These are phyloP conservation scores for Cephalotrichum gorgonifer DNA, from an alignment of 2,329 filamentous ascomycete species.

Conservation along the genomic window DNA sequence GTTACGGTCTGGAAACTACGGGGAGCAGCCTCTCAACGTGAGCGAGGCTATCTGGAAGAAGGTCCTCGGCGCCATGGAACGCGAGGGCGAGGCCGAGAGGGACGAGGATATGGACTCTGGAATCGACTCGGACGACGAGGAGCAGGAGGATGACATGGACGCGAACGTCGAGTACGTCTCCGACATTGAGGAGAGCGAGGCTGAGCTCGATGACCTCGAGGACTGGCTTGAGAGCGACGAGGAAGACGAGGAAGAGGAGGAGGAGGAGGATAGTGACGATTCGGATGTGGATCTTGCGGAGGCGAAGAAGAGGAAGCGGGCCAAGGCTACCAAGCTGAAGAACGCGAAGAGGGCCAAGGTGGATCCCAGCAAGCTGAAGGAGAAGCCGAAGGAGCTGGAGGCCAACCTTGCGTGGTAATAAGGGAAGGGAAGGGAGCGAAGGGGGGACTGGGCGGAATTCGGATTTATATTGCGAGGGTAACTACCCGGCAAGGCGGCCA, in stretches of 20 bases:
- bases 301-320: conserved; percentile 44
- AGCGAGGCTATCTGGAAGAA: conserved; percentile 96
- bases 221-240: conserved; percentile 79
- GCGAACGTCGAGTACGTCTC: conserved; percentile 86
- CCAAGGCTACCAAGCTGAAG: conserved; percentile 46
- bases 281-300: conserved; percentile 45
- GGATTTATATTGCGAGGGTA: not conserved
- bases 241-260: conserved; percentile 45
- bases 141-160: conserved; percentile 61
- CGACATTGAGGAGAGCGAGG: conserved; percentile 77
- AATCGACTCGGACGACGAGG: conserved; percentile 64
- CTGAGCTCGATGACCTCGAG: conserved; percentile 71
- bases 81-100: conserved; percentile 68
- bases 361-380: conserved; percentile 28
- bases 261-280: conserved; percentile 48
- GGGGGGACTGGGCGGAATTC: not conserved
- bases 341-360: conserved; percentile 36
- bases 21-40: conserved; percentile 87
- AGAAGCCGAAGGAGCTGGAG: conserved; percentile 30
- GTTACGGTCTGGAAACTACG: conserved; percentile 84
- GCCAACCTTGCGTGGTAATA: not conserved
- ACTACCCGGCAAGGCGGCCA: not conserved
- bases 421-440: not conserved
- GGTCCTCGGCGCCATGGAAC: conserved; percentile 83
- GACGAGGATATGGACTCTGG: conserved; percentile 87